Conservation (phyloP, 495 filamentous ascomycete genomes). For the Apodospora peruviana region DNA sequence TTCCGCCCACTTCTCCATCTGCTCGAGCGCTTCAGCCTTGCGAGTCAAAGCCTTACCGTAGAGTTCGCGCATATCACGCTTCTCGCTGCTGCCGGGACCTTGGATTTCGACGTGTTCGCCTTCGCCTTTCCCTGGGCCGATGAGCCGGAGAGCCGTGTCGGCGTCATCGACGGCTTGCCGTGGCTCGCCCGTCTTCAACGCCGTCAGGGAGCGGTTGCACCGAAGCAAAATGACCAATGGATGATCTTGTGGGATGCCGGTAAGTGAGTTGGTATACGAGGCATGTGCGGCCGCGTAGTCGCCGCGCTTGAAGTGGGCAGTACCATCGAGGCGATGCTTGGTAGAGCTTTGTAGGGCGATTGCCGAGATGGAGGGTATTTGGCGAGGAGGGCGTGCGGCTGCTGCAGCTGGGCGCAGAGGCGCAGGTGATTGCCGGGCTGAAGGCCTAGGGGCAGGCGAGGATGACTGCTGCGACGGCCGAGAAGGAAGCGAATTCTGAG, state of each 20-base stretch:
- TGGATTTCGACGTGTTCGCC: slow-evolving; percentile 68
- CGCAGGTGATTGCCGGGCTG: slow-evolving; percentile 38
- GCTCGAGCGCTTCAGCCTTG: slow-evolving; percentile 92
- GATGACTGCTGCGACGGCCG: slow-evolving; percentile 19
- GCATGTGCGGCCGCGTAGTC: slow-evolving; percentile 83
- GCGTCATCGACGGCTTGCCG: slow-evolving; percentile 79
- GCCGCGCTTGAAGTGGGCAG: slow-evolving; percentile 85
- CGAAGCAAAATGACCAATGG: slow-evolving; percentile 79
- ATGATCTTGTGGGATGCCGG: slow-evolving; percentile 70
- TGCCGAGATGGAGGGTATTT: slow-evolving; percentile 62
- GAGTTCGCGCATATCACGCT: slow-evolving; percentile 86
- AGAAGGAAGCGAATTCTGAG: slow-evolving; percentile 17
- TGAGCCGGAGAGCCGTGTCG: slow-evolving; percentile 71
- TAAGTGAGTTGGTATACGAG: slow-evolving; percentile 71
- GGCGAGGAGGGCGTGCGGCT: slow-evolving; percentile 44
- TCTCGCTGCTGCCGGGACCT: slow-evolving; percentile 48
- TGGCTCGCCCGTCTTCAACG: slow-evolving; percentile 82
- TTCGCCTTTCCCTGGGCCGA: slow-evolving; percentile 73
- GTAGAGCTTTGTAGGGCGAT: slow-evolving; percentile 66
- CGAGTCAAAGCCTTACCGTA: slow-evolving; percentile 88
- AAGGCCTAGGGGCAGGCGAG: slow-evolving; percentile 22
- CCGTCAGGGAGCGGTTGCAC: slow-evolving; percentile 86
- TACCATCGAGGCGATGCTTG: slow-evolving; percentile 69
- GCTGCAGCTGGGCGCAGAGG: slow-evolving; percentile 24
- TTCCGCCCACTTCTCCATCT: slow-evolving; percentile 89